phyloP scores from a whole-genome alignment of 1,139 yeast species.

The Zygoascus meyerae region DNA sequence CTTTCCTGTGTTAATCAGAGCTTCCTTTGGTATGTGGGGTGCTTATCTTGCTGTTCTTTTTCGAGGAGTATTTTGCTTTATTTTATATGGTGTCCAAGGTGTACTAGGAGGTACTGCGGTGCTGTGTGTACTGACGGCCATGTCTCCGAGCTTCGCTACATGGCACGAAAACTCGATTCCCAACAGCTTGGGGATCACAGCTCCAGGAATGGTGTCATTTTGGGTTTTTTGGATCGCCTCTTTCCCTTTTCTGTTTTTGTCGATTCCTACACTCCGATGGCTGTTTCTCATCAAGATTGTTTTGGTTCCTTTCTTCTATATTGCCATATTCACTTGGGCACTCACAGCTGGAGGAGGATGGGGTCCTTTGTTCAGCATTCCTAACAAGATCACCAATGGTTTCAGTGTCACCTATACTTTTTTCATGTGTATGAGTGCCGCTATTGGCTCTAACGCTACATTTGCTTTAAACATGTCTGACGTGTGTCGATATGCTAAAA shows the following conservation, averaged over 20 bases:
- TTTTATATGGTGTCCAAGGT: conserved; percentile 14
- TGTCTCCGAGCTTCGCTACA: conserved; percentile 33
- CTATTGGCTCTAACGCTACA: conserved; percentile 34
- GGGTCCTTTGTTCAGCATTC: conserved; percentile 30
- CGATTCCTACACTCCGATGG: conserved; percentile 31
- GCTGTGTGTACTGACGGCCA: conserved; percentile 30
- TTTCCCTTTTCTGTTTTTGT: conserved; percentile 33
- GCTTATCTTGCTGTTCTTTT: conserved; percentile 66
- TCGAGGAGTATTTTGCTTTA: conserved; percentile 13
- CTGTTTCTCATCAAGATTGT: conserved; percentile 32
- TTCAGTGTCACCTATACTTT: conserved; percentile 31
- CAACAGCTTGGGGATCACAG: conserved; percentile 33
- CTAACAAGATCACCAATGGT: conserved; percentile 27
- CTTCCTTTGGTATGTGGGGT: conserved; percentile 73
- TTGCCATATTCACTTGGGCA: conserved; percentile 35
- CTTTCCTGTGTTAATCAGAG: conserved; percentile 68
- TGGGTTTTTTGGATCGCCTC: conserved; percentile 31
- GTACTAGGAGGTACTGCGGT: conserved; percentile 14
- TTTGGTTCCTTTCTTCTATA: conserved; percentile 30
- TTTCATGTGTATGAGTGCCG: conserved; percentile 29
- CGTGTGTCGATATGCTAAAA: conserved; percentile 31
- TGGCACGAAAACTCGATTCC: conserved; percentile 33
- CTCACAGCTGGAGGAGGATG: conserved; percentile 32
- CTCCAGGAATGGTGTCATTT: conserved; percentile 33
- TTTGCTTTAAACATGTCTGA: conserved; percentile 34